A percentile compares a stretch with the other conserved stretches of the same genome.
Evolutionary conservation across 139 green algal genomes (phyloP).

Genomic region (Ettlia oleoabundans): DNA sequence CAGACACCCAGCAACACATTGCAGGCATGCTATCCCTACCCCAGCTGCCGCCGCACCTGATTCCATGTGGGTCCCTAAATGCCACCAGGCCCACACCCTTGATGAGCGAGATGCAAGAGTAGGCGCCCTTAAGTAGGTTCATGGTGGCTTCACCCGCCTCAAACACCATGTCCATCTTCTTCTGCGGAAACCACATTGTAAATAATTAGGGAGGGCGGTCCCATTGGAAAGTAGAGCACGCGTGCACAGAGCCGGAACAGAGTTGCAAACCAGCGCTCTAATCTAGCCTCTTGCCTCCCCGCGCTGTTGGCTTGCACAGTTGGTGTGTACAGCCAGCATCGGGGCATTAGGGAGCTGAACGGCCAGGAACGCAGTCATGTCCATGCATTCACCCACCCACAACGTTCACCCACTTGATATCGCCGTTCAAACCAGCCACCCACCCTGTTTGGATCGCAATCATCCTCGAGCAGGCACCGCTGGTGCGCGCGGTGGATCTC

Average conservation of each 20-base stretch:
- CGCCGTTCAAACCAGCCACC: too few relatives aligned
- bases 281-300: too few relatives aligned
- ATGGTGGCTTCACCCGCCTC: conserved; percentile 86
- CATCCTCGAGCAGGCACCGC: conserved; percentile 71
- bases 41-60: conserved; percentile 64
- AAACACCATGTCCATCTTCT: conserved; percentile 88
- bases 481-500: conserved; percentile 94
- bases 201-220: too few relatives aligned
- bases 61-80: conserved; percentile 96
- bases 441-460: conserved; percentile 75
- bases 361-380: background rate
- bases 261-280: too few relatives aligned
- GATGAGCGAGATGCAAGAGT: conserved; percentile 91
- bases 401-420: too few relatives aligned
- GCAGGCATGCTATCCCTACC: too few relatives aligned
- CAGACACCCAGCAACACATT: too few relatives aligned
- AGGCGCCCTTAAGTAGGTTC: conserved; percentile 89
- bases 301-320: too few relatives aligned
- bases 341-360: too few relatives aligned
- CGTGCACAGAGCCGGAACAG: too few relatives aligned
- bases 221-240: too few relatives aligned
- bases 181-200: conserved; percentile 38
- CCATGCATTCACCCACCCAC: background rate
- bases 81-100: conserved; percentile 95
- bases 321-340: too few relatives aligned